Evolutionary conservation across 2,329 filamentous ascomycete species (phyloP), one percentile per base, ranked within the genome.

Genomic region (Falciphora oryzae): DNA sequence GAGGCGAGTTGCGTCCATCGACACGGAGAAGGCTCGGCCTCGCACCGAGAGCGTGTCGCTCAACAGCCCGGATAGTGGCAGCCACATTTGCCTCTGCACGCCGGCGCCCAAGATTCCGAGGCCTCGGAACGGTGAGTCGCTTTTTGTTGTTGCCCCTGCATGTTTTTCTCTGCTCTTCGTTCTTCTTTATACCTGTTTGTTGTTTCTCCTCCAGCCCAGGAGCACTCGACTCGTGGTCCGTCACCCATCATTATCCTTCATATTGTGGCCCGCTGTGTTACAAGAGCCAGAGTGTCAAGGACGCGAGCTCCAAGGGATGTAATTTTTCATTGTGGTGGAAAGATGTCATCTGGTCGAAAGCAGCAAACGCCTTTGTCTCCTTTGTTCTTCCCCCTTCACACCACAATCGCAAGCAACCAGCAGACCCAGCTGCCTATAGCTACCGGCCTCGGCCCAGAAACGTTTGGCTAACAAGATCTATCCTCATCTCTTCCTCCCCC

Each of bases 21-120:
- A 53, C 8, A 11, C n/a, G 44, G 44, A 53, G n/a, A 61, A 22
- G n/a, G 25, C 32, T 50, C 32, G 18, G 28, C 32, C 59, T 61
- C 59, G 32, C 8, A 25, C 27, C 59, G 59, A 61, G 28, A 35
- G 32, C 13, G 16, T 50, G n/a, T 14, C 28, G n/a, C 28, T 58
- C 11, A 28, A 18, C n/a, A 63, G 50, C 61, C 61, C 50, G 11
- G 56, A 35, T n/a, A 60, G 28, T 14, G 67, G 76, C 63, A 81
- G 83, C 60, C 71, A 79, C 60, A 81, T 85, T 44, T 87, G 84
- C 73, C 77, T 86, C 67, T 87, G 84, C 70, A 80, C 82, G 16
- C 82, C 82, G 59, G 78, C 80, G 25, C 83, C 83, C 5, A 86
- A 85, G 71, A 81, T 86, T 60, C 84, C 84, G 3, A 78, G 84